A percentile compares a stretch with the other conserved stretches of the same genome.
phyloP scores from a whole-genome alignment of 768 basidiomycete species.

The Coprinellus micaceus region DNA sequence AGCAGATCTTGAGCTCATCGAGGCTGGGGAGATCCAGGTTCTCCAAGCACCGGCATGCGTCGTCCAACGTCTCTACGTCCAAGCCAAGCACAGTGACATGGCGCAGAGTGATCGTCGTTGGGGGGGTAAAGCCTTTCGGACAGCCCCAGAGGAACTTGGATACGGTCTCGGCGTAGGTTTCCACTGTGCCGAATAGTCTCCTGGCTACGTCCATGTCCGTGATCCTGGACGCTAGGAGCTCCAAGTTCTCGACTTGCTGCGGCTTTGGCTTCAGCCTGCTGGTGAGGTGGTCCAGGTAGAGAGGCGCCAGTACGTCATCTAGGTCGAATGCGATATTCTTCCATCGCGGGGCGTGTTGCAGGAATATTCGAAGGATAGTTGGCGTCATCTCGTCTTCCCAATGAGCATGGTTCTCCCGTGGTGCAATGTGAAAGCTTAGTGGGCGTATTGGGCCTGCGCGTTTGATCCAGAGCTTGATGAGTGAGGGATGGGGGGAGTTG shows the following conservation, averaged over 20 bases:
- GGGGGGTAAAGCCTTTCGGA: neutral
- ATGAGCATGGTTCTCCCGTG: neutral
- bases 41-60: neutral
- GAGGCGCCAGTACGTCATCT: neutral
- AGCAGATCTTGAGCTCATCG: neutral
- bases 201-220: neutral
- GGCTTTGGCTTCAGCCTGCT: neutral
- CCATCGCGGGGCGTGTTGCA: slow-evolving; percentile 5
- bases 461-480: slow-evolving; percentile 3
- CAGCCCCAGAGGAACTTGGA: slow-evolving; percentile 1
- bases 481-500: slow-evolving; percentile 3
- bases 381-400: slow-evolving; percentile 1
- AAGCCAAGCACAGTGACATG: neutral
- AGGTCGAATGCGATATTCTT: slow-evolving; percentile 6
- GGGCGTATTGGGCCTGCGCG: neutral
- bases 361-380: slow-evolving; percentile 1
- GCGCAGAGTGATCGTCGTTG: neutral
- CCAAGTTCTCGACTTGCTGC: neutral
- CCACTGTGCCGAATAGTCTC: neutral
- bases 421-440: slow-evolving; percentile 6
- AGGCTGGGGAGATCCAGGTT: neutral
- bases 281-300: neutral
- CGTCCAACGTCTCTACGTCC: neutral
- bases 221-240: neutral
- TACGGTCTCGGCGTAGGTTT: neutral